Evolutionary conservation across 2,329 filamentous ascomycete species (phyloP), one percentile per base, ranked within the genome.

Genomic region (Fusarium drepaniforme): DNA sequence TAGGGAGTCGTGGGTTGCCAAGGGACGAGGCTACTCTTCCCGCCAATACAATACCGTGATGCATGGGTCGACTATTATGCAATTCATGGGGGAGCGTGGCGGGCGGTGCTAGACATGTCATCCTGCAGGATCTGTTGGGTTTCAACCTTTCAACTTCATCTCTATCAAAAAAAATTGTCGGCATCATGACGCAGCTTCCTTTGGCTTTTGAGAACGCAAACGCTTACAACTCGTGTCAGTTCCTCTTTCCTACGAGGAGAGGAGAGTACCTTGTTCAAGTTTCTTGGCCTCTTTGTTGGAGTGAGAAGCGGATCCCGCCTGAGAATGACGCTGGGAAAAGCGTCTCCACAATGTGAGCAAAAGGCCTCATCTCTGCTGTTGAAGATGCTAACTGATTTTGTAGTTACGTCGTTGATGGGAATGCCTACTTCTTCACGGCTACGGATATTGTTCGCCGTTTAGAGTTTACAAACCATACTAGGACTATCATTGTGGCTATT

Each of bases 351-450:
- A 38, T 82, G 81, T 82, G 72, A 67, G 79, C 66, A 51, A 71
- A 76, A 64, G 40, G 40, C 64, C 63, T 68, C 70, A 53, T 65
- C n/a, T 46, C 35, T n/a, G 7, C n/a, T 16, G 15, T 3, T 8
- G 13, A 9, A 23, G 6, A 2, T 2, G 3, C n/a, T 16, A 0
- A 13, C 3, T 21, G 11, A 66, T 49, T 0, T 1, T 8, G 0
- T n/a, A 83, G 82, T 13, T 83, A 83, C 33, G 70, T 81, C 4
- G 80, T 80, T 2, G 82, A 83, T 33, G 82, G 82, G 2, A 83
- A 83, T 51, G 81, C 80, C 3, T 81, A 82, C 51, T 82, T 83
- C 67, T 76, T 79, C 40, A 81, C 81, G 0, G 81, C 81, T 0
- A 77, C 80, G 2, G 81, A 83, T 30, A 71, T 81, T 15, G 68